Percentiles rank a stretch among this genome's conserved stretches.
These are phyloP conservation scores for Ustilago cynodontis DNA, from an alignment of 1,284 basidiomycete species.

Conservation along the genomic window DNA sequence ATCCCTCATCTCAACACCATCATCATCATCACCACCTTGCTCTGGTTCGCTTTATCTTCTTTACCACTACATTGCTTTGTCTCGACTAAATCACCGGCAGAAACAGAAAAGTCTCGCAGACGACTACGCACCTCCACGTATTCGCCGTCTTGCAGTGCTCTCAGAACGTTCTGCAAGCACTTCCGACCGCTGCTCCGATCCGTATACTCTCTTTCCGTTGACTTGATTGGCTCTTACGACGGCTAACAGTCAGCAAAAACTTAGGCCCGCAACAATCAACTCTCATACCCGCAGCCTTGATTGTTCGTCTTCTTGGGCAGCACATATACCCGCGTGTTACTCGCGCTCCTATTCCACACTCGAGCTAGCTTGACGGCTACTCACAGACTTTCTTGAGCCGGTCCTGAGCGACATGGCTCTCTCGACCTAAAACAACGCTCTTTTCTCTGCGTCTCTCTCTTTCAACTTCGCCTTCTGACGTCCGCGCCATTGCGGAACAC, in stretches of 20 bases:
- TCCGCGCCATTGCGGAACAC: conserved; percentile 19
- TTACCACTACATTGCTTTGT: neutral
- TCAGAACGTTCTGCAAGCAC: neutral
- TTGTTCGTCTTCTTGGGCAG: conserved; percentile 1
- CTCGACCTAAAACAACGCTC: conserved; percentile 15
- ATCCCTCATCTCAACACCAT: neutral
- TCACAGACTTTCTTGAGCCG: neutral
- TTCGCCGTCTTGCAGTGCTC: neutral
- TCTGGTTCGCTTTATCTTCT: neutral
- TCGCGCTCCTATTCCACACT: neutral
- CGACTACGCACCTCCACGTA: neutral
- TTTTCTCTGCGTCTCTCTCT: neutral
- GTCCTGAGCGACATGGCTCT: conserved; percentile 4
- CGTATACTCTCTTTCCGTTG: neutral
- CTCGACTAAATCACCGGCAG: conserved; percentile 3
- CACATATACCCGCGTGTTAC: conserved; percentile 7
- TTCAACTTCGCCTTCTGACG: conserved; percentile 12
- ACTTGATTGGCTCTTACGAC: neutral
- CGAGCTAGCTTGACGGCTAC: neutral
- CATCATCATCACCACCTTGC: conserved; percentile 4
- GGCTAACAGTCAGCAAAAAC: neutral
- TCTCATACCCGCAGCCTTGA: conserved; percentile 1
- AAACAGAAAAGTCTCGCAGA: neutral
- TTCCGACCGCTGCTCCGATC: neutral
- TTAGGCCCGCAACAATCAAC: neutral